Evolutionary conservation across 306 rosid species (phyloP).

Genomic region (Purshia tridentata): DNA sequence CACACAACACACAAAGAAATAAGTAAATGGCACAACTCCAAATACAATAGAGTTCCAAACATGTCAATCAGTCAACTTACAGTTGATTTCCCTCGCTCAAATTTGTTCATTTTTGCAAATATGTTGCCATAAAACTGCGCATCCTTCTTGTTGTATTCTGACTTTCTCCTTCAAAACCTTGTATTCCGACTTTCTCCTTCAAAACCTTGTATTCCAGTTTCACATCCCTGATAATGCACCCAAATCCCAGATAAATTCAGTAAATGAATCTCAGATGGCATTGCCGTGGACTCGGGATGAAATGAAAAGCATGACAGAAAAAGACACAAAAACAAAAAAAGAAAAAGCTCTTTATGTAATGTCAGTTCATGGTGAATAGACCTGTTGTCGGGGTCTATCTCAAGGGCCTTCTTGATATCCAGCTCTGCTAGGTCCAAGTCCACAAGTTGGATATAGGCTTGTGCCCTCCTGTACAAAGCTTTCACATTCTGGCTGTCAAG

Average conservation of each 20-base stretch:
- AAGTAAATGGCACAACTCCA: too few relatives aligned
- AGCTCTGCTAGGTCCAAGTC: slow-evolving; percentile 46
- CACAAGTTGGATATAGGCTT: slow-evolving; percentile 41
- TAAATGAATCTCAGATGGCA: too few relatives aligned
- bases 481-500: slow-evolving; percentile 41
- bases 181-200: slow-evolving; percentile 36
- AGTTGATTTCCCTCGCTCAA: slow-evolving; percentile 31
- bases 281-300: too few relatives aligned
- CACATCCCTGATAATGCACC: slow-evolving; percentile 33
- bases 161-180: too few relatives aligned
- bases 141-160: slow-evolving; percentile 49
- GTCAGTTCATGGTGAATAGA: background rate
- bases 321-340: background rate
- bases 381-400: slow-evolving; percentile 46
- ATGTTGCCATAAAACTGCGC: slow-evolving; percentile 44
- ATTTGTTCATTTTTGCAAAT: slow-evolving; percentile 48
- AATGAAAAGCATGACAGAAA: too few relatives aligned
- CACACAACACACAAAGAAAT: too few relatives aligned
- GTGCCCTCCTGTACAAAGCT: slow-evolving; percentile 47
- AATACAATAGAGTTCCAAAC: too few relatives aligned
- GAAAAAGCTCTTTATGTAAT: too few relatives aligned
- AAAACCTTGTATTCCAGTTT: slow-evolving; percentile 29
- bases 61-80: too few relatives aligned
- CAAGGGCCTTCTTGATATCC: slow-evolving; percentile 47
- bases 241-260: too few relatives aligned